Percentiles rank a stretch among this genome's conserved stretches.
phyloP scores from a whole-genome alignment of 2,329 filamentous ascomycete species.

The Tothia fuscella region DNA sequence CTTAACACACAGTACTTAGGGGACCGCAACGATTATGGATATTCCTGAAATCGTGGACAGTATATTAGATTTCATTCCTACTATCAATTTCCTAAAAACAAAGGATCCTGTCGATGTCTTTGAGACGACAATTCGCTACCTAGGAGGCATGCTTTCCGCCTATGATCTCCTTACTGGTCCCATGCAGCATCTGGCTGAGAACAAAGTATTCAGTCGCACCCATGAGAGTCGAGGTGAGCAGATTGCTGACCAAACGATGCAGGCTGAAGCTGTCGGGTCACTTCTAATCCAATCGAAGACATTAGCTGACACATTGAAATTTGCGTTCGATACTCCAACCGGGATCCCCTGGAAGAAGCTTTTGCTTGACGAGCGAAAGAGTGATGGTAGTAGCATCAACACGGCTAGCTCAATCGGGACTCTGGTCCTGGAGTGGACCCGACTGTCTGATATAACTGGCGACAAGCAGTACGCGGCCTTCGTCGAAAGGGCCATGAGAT shows the following conservation, averaged over 20 bases:
- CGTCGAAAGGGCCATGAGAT: conserved; percentile 53
- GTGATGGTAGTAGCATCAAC: conserved; percentile 41
- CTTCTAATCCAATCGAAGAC: conserved; percentile 55
- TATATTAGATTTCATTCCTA: conserved; percentile 59
- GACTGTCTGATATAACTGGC: conserved; percentile 61
- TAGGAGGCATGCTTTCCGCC: conserved; percentile 65
- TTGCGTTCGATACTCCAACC: conserved; percentile 63
- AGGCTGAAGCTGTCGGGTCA: conserved; percentile 37
- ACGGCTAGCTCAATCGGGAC: conserved; percentile 24
- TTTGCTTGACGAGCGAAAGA: conserved; percentile 16
- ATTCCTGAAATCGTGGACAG: conserved; percentile 53
- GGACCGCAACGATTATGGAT: conserved; percentile 68
- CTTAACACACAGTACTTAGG: too few relatives aligned
- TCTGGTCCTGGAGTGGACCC: conserved; percentile 72
- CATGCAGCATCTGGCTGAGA: conserved; percentile 26
- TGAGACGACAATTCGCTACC: conserved; percentile 81
- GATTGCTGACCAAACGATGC: conserved; percentile 10
- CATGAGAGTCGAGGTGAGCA: background rate
- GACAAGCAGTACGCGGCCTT: conserved; percentile 54
- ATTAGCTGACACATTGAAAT: conserved; percentile 61
- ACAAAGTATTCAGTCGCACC: conserved; percentile 18
- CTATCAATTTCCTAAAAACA: conserved; percentile 48
- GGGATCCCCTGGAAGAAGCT: conserved; percentile 65
- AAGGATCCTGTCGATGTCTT: conserved; percentile 59
- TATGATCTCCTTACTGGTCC: conserved; percentile 65